Evolutionary conservation across 2,329 filamentous ascomycete species (phyloP).

Genomic region (Cephalotrichum gorgonifer): DNA sequence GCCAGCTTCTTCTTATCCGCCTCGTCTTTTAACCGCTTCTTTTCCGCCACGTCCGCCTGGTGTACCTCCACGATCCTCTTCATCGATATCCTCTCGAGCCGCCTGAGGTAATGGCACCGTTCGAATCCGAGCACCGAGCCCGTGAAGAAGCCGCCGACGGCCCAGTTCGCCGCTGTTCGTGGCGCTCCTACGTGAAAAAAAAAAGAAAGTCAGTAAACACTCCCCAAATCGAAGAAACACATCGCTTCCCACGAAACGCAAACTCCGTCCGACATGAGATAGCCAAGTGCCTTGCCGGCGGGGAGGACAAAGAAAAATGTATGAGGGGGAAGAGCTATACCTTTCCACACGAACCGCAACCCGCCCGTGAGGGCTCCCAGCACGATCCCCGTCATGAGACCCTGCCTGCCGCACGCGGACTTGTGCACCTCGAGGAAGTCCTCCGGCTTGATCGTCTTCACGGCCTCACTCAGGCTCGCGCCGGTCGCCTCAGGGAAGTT

Average conservation of each 20-base stretch:
- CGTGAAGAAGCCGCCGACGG: constrained; percentile 64
- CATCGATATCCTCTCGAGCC: constrained; percentile 72
- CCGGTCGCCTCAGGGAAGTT: constrained; percentile 11
- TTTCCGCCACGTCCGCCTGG: constrained; percentile 35
- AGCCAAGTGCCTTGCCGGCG: not conserved
- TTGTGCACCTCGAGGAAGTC: constrained; percentile 67
- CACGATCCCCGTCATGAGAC: constrained; percentile 73
- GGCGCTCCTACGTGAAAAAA: constrained; percentile 37
- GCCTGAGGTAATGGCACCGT: constrained; percentile 67
- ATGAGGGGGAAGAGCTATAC: constrained; percentile 34
- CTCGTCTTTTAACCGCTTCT: constrained; percentile 30
- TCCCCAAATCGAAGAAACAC: too few relatives aligned
- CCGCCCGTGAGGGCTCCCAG: constrained; percentile 68
- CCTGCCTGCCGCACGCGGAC: constrained; percentile 74
- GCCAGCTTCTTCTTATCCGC: constrained; percentile 19
- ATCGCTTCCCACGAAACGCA: not conserved
- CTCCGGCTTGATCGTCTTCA: constrained; percentile 54
- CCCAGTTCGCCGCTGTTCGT: constrained; percentile 69
- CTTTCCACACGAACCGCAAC: constrained; percentile 62
- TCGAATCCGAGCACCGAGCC: constrained; percentile 68
- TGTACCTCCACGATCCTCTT: constrained; percentile 69
- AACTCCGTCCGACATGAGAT: not conserved
- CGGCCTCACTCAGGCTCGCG: constrained; percentile 39
- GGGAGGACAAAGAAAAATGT: not conserved
- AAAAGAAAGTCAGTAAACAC: too few relatives aligned